Conservation (phyloP, 2,329 filamentous ascomycete genomes). For the Penicillium capsulatum region DNA sequence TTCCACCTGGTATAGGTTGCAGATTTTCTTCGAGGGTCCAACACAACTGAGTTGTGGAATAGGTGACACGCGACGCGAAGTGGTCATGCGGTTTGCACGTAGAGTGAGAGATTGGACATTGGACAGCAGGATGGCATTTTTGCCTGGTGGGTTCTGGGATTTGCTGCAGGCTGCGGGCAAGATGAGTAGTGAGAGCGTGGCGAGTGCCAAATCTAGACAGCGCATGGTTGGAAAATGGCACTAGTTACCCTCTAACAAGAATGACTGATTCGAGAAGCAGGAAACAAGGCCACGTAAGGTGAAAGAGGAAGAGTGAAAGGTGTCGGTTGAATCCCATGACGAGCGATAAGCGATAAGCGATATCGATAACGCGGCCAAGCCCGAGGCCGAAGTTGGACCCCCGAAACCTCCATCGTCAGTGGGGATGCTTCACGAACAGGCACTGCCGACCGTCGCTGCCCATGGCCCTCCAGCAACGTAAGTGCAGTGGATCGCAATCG, state of each 20-base stretch:
- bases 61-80: slow-evolving; percentile 68
- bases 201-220: slow-evolving; percentile 10
- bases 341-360: slow-evolving; percentile 11
- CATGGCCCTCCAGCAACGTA: slow-evolving; percentile 34
- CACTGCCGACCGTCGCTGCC: slow-evolving; percentile 23
- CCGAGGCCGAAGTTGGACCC: slow-evolving; percentile 14
- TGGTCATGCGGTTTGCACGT: slow-evolving; percentile 62
- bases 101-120: slow-evolving; percentile 76
- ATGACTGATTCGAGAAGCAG: neutral
- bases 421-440: slow-evolving; percentile 24
- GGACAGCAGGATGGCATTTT: slow-evolving; percentile 56
- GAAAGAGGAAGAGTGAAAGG: neutral
- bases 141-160: slow-evolving; percentile 32
- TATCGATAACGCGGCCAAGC: slow-evolving; percentile 17
- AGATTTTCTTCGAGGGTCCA: slow-evolving; percentile 59
- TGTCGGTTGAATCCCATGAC: neutral
- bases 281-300: neutral
- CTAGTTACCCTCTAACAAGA: no score
- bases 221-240: slow-evolving; percentile 16
- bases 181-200: slow-evolving; percentile 21
- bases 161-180: slow-evolving; percentile 19
- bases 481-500: slow-evolving; percentile 1
- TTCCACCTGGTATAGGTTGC: slow-evolving; percentile 68
- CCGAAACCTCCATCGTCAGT: slow-evolving; percentile 8
- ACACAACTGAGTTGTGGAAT: slow-evolving; percentile 77